Evolutionary conservation across 305 asterid genomes (phyloP), one percentile per base, ranked within the genome.

Genomic region (Solanum hybrid): DNA sequence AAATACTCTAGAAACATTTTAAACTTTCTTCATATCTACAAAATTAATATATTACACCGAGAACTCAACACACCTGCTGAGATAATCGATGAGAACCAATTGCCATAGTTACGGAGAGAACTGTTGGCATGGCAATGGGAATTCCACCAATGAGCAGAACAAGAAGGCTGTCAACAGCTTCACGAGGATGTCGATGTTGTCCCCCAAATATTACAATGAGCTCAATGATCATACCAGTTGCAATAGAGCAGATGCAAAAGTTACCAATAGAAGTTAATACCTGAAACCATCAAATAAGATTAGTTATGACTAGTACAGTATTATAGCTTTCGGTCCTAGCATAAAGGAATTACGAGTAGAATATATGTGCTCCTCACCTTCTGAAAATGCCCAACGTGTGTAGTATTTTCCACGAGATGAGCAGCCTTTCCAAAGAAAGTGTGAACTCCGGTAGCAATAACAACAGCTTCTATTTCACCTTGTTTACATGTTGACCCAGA

Each of bases 121-220:
- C 97, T 18, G 97, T 95, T 24, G 97, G 97, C 97, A 93, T 95
- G 37, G 97, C 95, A 90, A 95, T 95, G 81, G 97, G 96, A 73
- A 94, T 94, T 8, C 96, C 96, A 31, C 95, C 95, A 73, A 94
- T 94, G 83, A 94, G 93, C 76, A 94, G 91, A 78, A 94, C 96
- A 74, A 94, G 95, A 87, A 95, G 96, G 90, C 93, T 94, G 89
- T 92, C 95, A 16, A 95, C 91, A 20, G 92, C 94, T 57, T 92
- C 91, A 24, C 93, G 90, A 78, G 92, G 90, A 6, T 28, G 46
- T 86, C 94, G 91, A n/a, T 79, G 90, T 86, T 95, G 96, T 51
- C 89, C 67, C 22, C 91, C 95, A n/a, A 89, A 91, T 90, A 94
- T 92, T 77, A 93, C 94, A 85, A 94, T 88, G 61, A 91, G 91